Conservation (phyloP, 257 asterid species). For the Catharanthus roseus region DNA sequence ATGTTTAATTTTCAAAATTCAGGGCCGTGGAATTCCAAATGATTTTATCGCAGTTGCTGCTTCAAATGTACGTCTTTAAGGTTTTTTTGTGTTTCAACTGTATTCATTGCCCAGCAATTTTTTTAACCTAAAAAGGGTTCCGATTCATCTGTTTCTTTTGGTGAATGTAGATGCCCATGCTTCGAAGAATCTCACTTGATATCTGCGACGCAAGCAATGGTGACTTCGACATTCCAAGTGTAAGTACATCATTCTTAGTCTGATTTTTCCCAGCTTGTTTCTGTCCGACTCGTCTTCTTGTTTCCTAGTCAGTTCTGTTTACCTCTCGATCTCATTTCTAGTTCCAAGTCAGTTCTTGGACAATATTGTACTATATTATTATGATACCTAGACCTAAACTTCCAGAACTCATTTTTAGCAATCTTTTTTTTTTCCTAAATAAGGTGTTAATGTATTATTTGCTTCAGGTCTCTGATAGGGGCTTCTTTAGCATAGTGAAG, state of each 20-base stretch:
- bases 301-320: too few species aligned
- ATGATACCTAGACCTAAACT: background rate
- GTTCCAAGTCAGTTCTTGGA: background rate
- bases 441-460: slow-evolving; percentile 7
- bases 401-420: background rate
- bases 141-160: slow-evolving; percentile 3
- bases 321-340: background rate
- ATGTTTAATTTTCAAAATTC: slow-evolving; percentile 18
- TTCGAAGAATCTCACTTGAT: slow-evolving; percentile 77
- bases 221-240: slow-evolving; percentile 70
- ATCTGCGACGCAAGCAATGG: slow-evolving; percentile 70
- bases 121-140: too few species aligned
- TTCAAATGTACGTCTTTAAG: slow-evolving; percentile 42
- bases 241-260: slow-evolving; percentile 33
- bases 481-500: slow-evolving; percentile 50
- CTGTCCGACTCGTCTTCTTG: too few species aligned
- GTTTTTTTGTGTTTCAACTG: background rate
- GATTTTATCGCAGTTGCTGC: slow-evolving; percentile 52
- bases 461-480: slow-evolving; percentile 55
- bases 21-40: slow-evolving; percentile 67
- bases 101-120: background rate
- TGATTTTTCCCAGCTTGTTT: background rate
- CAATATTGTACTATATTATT: background rate
- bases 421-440: background rate
- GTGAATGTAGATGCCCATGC: slow-evolving; percentile 67